Base-by-base conservation (phyloP, 2,329 filamentous ascomycete genomes). In the Arthrobotrys sphaeroides region DNA sequence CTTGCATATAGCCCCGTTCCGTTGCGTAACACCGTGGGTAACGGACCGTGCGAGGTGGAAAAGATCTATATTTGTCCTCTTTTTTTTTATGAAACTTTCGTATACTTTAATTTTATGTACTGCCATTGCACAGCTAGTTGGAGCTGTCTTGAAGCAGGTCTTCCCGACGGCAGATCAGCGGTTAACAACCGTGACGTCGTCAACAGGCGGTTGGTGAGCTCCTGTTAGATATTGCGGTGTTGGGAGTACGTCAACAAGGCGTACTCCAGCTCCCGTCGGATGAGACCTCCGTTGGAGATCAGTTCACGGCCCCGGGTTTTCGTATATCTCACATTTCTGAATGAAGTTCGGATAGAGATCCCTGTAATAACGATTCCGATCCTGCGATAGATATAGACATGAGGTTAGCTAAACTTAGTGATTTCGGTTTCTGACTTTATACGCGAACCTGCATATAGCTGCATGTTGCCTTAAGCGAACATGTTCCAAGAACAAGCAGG, bases 361-460 rank as follows among this genome's bases (percentile, higher is more conserved):
- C 55, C 18, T 45, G 33, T 31, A 38, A 38, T 24, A 24, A 5
- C 24, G 51, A 61, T 60, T 69, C 65, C 65, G 65, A 69, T 43
- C 66, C 60, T 59, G 66, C 66, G 66, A 70, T 47, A 24, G 31
- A 57, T 42, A 51, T 28, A 43, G 31, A 62, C 12, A 18, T 40
- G 49, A 57, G 49, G 49, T 67, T 55, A 22, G 31, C 49, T 68
- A 59, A 60, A 59, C 49, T 68, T 47, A 59, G 65, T 65, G 53
- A 69, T 69, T 33, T 69, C 65, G 47, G 43, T 55, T 55, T 47
- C 57, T 55, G 55, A 33, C 60, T 33, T n/a, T 70, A 59, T 53
- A 62, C 66, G 66, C 66, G 66, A 70, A 40, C 66, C 55, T 62
- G 66, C 66, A 70, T 69, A 60, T 31, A n/a, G n/a, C 24, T 59